Evolutionary conservation across 495 filamentous ascomycete genomes (phyloP).

Genomic region (Evansstolkia leycettana): DNA sequence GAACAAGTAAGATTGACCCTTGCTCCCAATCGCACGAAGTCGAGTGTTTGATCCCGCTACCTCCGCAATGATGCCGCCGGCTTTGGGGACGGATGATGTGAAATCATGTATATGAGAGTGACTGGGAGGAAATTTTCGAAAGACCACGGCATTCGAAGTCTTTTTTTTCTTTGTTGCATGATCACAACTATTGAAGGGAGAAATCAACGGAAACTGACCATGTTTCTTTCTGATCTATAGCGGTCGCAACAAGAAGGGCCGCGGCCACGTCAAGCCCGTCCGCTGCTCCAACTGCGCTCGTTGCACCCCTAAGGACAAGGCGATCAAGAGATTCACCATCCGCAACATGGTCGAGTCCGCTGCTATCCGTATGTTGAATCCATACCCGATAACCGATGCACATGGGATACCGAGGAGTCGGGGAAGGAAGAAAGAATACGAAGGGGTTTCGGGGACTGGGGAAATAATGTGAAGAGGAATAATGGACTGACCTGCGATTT

Average conservation of each 20-base stretch:
- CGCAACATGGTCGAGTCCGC: conserved; percentile 99
- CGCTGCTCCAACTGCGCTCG: conserved; percentile 99
- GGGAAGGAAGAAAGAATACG: neutral
- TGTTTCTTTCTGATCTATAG: conserved; percentile 30
- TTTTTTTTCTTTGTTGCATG: no score
- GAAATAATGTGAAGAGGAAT: neutral
- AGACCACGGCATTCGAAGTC: no score
- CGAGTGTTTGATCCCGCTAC: neutral
- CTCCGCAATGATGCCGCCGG: no score
- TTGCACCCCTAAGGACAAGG: conserved; percentile 99
- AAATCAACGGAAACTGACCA: conserved; percentile 12
- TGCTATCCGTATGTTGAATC: conserved; percentile 81
- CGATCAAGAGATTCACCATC: conserved; percentile 99
- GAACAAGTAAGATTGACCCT: conserved; percentile 62
- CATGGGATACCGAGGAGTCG: no score
- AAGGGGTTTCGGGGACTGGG: neutral
- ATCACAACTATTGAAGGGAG: no score
- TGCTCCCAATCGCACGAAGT: neutral
- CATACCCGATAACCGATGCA: conserved; percentile 2
- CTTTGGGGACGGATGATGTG: no score
- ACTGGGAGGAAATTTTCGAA: no score
- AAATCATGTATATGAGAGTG: no score
- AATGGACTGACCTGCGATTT: conserved; percentile 6
- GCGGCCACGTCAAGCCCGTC: conserved; percentile 98
- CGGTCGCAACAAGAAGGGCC: conserved; percentile 99